phyloP scores from a whole-genome alignment of 331 rosid species.

The Saraca asoca region DNA sequence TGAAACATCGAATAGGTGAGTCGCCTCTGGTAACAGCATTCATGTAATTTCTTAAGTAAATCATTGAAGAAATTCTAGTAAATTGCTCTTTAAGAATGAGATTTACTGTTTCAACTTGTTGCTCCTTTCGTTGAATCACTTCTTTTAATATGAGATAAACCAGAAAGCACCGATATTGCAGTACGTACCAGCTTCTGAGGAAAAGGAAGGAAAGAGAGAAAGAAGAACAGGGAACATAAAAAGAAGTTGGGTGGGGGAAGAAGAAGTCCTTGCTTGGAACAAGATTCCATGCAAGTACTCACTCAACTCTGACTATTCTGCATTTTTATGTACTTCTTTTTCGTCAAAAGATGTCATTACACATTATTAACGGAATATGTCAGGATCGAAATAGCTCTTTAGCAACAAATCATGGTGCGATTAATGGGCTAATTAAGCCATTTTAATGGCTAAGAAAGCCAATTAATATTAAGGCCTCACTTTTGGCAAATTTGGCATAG shows the following conservation, averaged over 20 bases:
- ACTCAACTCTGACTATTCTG: background rate
- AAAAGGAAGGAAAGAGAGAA: background rate
- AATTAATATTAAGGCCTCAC: background rate
- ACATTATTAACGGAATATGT: too few species aligned
- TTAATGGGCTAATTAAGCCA: background rate
- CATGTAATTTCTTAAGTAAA: too few species aligned
- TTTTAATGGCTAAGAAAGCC: background rate
- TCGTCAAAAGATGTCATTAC: too few species aligned
- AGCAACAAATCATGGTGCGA: too few species aligned
- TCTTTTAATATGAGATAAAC: too few species aligned
- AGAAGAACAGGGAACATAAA: background rate
- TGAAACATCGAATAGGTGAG: conserved; percentile 11
- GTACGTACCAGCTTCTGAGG: background rate
- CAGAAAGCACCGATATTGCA: background rate
- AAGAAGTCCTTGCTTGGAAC: background rate
- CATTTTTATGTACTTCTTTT: too few species aligned
- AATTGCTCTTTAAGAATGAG: too few species aligned
- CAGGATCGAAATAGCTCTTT: too few species aligned
- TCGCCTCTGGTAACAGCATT: background rate
- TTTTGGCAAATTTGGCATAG: background rate
- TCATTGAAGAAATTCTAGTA: background rate
- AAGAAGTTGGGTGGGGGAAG: too few species aligned
- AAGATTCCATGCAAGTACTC: background rate
- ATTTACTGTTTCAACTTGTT: too few species aligned
- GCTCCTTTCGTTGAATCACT: too few species aligned